Conservation (phyloP, 2,329 filamentous ascomycete species). For the Xylaria sp. region DNA sequence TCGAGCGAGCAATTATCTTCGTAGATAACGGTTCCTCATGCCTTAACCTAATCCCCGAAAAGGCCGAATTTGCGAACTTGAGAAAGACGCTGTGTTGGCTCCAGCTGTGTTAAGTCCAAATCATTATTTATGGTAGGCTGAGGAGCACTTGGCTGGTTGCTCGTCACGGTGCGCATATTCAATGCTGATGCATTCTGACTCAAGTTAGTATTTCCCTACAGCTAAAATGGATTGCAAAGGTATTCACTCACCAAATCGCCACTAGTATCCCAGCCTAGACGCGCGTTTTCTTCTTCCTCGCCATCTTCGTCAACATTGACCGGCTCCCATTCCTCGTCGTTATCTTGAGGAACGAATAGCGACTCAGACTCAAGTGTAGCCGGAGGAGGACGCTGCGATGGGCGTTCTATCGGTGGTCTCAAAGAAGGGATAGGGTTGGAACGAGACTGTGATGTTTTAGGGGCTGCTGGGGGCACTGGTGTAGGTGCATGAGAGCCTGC, state of each 20-base stretch:
- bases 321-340: slow-evolving; percentile 78
- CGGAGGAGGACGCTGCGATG: slow-evolving; percentile 64
- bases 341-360: slow-evolving; percentile 75
- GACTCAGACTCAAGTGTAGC: slow-evolving; percentile 72
- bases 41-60: slow-evolving; percentile 50
- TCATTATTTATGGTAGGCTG: slow-evolving; percentile 39
- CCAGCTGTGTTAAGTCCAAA: slow-evolving; percentile 56
- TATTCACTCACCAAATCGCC: slow-evolving; percentile 64
- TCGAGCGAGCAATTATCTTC: slow-evolving; percentile 20
- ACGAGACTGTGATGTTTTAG: slow-evolving; percentile 51
- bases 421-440: slow-evolving; percentile 55
- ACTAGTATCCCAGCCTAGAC: slow-evolving; percentile 79
- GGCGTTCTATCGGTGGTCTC: slow-evolving; percentile 52
- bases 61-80: slow-evolving; percentile 65
- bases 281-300: slow-evolving; percentile 71
- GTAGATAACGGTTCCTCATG: not conserved
- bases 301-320: slow-evolving; percentile 68
- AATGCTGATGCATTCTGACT: slow-evolving; percentile 56
- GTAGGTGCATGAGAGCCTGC: slow-evolving; percentile 50
- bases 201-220: slow-evolving; percentile 30
- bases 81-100: slow-evolving; percentile 79
- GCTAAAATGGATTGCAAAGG: slow-evolving; percentile 37
- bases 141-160: slow-evolving; percentile 43
- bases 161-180: slow-evolving; percentile 55
- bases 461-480: slow-evolving; percentile 50